Evolutionary conservation across 2,329 filamentous ascomycete genomes (phyloP).

Genomic region (Colletotrichum lindemuthianum): DNA sequence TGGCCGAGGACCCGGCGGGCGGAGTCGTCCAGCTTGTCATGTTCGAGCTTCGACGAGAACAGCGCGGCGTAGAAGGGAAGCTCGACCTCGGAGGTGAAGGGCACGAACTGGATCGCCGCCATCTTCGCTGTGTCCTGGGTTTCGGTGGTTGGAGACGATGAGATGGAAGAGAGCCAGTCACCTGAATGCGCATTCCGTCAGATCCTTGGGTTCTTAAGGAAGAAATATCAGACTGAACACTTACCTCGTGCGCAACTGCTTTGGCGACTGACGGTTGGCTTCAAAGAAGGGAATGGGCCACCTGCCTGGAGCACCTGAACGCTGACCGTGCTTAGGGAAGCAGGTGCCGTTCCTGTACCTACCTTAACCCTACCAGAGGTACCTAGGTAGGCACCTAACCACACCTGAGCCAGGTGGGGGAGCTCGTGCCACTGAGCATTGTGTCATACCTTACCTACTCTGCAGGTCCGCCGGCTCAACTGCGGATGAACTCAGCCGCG

Average conservation of each 20-base stretch:
- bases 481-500: too few relatives aligned
- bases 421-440: too few relatives aligned
- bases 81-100: slow-evolving; percentile 94
- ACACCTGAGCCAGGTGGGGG: background rate
- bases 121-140: slow-evolving; percentile 51
- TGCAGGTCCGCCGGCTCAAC: too few relatives aligned
- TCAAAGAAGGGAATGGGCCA: background rate
- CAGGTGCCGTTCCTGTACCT: slow-evolving; percentile 1
- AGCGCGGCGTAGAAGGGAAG: slow-evolving; percentile 93
- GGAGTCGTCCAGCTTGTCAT: slow-evolving; percentile 96
- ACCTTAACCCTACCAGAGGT: background rate
- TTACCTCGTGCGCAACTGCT: too few relatives aligned
- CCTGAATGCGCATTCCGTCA: background rate
- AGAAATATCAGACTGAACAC: too few relatives aligned
- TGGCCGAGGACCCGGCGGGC: slow-evolving; percentile 86
- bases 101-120: slow-evolving; percentile 75
- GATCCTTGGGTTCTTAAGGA: too few relatives aligned
- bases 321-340: background rate
- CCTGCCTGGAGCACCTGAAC: background rate
- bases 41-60: slow-evolving; percentile 93
- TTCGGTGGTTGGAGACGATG: background rate
- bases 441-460: too few relatives aligned
- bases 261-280: too few relatives aligned
- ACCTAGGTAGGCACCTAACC: background rate
- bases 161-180: background rate